phyloP scores from a whole-genome alignment of 2,329 filamentous ascomycete genomes.

The Scleromitrula shiraiana region DNA sequence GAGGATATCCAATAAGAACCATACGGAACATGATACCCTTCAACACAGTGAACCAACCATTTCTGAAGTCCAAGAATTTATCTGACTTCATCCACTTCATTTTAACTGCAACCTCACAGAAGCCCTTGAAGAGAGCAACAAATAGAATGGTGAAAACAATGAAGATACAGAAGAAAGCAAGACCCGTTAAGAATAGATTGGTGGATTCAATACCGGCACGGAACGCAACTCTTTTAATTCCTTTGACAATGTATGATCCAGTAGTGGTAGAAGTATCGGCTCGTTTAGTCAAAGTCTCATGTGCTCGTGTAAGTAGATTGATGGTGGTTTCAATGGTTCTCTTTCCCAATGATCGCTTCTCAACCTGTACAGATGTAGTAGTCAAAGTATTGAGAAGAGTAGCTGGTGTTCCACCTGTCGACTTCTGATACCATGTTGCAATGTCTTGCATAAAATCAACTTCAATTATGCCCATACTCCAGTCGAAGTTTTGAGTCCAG shows the following conservation, averaged over 20 bases:
- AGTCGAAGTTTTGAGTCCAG: conserved; percentile 97
- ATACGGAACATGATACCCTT: conserved; percentile 92
- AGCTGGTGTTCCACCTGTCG: conserved; percentile 80
- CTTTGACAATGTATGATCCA: conserved; percentile 58
- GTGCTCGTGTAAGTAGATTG: conserved; percentile 26
- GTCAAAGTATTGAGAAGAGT: conserved; percentile 67
- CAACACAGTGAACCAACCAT: conserved; percentile 85
- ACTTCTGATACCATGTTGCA: conserved; percentile 91
- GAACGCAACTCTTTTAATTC: conserved; percentile 87
- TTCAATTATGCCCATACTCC: conserved; percentile 93
- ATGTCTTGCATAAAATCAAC: conserved; percentile 81
- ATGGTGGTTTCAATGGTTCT: conserved; percentile 38
- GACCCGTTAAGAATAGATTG: conserved; percentile 87
- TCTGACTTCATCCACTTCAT: conserved; percentile 72
- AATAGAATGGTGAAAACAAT: conserved; percentile 64
- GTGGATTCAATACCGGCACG: conserved; percentile 75
- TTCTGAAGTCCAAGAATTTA: conserved; percentile 88
- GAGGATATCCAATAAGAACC: conserved; percentile 82
- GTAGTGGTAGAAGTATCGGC: conserved; percentile 45
- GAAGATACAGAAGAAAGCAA: conserved; percentile 83
- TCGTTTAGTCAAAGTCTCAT: conserved; percentile 40
- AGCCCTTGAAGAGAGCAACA: conserved; percentile 71
- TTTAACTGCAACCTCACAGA: conserved; percentile 69
- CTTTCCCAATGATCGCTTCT: conserved; percentile 44
- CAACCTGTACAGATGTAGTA: conserved; percentile 74